Base-by-base conservation (phyloP, 257 asterid species). In the Vinca minor region DNA sequence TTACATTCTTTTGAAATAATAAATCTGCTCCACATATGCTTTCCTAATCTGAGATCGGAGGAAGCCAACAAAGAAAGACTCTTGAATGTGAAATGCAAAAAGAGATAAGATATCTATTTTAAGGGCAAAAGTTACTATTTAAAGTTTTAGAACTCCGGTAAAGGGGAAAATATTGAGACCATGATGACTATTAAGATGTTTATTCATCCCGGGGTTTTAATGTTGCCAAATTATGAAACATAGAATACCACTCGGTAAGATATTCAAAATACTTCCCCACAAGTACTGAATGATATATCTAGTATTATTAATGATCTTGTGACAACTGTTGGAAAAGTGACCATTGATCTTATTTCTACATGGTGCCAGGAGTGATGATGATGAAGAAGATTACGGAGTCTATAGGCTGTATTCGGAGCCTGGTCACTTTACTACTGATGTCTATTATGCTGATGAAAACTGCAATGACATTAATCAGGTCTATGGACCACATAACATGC, bases 301-400 rank as follows among this genome's bases (percentile, higher is more conserved):
- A 14, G 11, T 44, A 13, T 44, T 17, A 44, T 26, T 4, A 9
- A 12, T 36, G 31, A 38, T 20, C 64, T 59, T 36, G 5, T 32
- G 64, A 32, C 5, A 1, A 0, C 26, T n/a, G n/a, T n/a, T 59
- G 10, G 31, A 38, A 12, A 21, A 59, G 25, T 41, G 4, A 39
- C 17, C 35, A 59, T 3, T 35, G 21, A 71, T 73, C 54, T 63
- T 35, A 46, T 63, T 59, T 55, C 48, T 71, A 70, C 70, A 56
- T 71, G 62, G 71, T 76, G 64, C 56, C 81, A 85, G 95, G 81
- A 87, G 87, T 72, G 86, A 79, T 46, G 95, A 84, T 8, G 93
- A 81, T 67, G 95, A 87, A 55, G 84, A 79, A 38, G 85, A 78
- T 72, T 81, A 85, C 74, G 67, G 85, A 56, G 49, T 72, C 47